Base-by-base conservation (phyloP, 2,329 filamentous ascomycete species). In the Neofusicoccum cordaticola region DNA sequence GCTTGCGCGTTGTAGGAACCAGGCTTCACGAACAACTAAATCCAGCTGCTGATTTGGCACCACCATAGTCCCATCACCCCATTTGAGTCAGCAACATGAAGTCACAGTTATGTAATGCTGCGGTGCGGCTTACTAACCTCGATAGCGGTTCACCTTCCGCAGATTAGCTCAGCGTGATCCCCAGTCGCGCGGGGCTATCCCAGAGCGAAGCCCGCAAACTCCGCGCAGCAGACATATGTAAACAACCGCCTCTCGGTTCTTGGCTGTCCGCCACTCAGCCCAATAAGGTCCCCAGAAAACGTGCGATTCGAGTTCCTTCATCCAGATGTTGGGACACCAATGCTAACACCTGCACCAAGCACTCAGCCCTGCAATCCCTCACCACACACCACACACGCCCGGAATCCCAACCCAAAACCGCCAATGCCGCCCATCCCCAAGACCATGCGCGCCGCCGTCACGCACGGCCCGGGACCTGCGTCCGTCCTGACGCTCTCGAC, bases 361-460 rank as follows among this genome's bases (percentile, higher is more conserved):
- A 7, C 6, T 7, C 27, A 31, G 6, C 27, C 27, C 27, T 31
- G 27, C 27, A 31, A 31, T 7, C 27, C 27, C 27, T 31, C 27
- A 31, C 27, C 27, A 5, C 27, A 27, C 27, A 22, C 2, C 15
- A 22, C 3, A 2, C 3, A 22, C 22, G 22, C 3, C 22, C 22
- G 22, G 22, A 22, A 22, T 2, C 22, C 22, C 22, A 22, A 22
- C 22, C 22, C 22, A 22, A 22, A 22, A 0, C 22, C 22, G 22
- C 12, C n/a, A n/a, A 58, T 58, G 53, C 31, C 57, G 2, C 44
- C 57, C 44, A 50, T 41, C 15, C 44, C 57, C 57, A 34, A 68
- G 44, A 78, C 73, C 8, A 83, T 82, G 81, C 79, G 77, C 70
- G 80, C 80, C 37, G 76, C 76, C 27, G 76, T 82, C 35, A 78